Evolutionary conservation across 2,329 filamentous ascomycete genomes (phyloP).

Genomic region (Triangularia verruculosa): DNA sequence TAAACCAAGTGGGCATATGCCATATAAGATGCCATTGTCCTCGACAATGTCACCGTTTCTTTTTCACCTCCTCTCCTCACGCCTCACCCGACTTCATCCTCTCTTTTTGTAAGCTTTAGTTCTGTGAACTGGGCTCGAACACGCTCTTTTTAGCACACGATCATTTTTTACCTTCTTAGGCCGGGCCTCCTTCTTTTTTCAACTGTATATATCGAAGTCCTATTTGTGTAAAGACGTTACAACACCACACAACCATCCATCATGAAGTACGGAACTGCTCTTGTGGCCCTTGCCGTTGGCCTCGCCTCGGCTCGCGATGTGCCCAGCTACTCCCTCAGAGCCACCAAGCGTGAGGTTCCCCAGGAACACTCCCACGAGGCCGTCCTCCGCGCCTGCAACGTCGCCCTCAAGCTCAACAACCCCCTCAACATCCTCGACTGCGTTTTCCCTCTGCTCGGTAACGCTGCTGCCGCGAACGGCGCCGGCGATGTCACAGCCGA

Average conservation of each 20-base stretch:
- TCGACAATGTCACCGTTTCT: conserved; percentile 8
- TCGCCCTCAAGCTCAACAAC: conserved; percentile 44
- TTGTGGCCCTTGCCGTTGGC: conserved; percentile 32
- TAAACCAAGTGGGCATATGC: conserved; percentile 8
- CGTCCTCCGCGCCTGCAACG: conserved; percentile 38
- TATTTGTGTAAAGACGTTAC: conserved; percentile 16
- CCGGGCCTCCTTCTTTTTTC: conserved; percentile 28
- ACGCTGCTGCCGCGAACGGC: conserved; percentile 37
- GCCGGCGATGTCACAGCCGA: conserved; percentile 29
- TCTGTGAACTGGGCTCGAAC: conserved; percentile 33
- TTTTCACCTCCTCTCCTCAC: conserved; percentile 20
- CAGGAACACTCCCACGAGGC: conserved; percentile 51
- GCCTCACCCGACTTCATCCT: conserved; percentile 26
- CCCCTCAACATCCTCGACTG: conserved; percentile 46
- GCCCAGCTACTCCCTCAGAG: conserved; percentile 21
- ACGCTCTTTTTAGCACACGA: conserved; percentile 29
- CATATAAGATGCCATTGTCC: conserved; percentile 19
- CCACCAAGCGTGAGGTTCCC: conserved; percentile 46
- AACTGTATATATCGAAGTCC: conserved; percentile 13
- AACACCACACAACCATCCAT: conserved; percentile 15
- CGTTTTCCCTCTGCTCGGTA: conserved; percentile 50
- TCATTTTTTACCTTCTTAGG: conserved; percentile 23
- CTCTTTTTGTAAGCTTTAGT: conserved; percentile 26
- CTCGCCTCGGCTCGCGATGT: conserved; percentile 33
- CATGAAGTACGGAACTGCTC: conserved; percentile 35